These are phyloP conservation scores for Wickerhamiella kazuoi DNA, from an alignment of 805 yeast genomes.

Conservation along the genomic window DNA sequence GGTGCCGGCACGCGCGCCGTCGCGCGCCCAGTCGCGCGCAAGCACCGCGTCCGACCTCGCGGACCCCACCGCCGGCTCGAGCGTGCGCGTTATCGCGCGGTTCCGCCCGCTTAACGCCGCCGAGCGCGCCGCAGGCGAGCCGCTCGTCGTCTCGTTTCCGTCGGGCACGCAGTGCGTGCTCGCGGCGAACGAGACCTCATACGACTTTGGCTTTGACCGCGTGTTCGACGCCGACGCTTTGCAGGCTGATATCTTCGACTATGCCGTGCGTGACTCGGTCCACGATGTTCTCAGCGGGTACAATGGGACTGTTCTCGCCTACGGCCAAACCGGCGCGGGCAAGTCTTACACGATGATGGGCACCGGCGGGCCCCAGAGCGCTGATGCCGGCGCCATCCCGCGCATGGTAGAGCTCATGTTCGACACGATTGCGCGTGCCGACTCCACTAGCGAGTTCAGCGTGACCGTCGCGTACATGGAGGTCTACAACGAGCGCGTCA, in stretches of 20 bases:
- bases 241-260: slow-evolving; percentile 43
- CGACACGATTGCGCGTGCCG: slow-evolving; percentile 29
- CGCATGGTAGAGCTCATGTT: slow-evolving; percentile 53
- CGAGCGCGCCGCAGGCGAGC: not conserved
- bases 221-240: slow-evolving; percentile 35
- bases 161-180: not conserved
- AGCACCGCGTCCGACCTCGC: not conserved
- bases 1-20: too few relatives aligned
- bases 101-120: not conserved
- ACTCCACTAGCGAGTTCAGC: slow-evolving; percentile 34
- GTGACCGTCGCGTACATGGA: slow-evolving; percentile 64
- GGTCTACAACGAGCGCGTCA: slow-evolving; percentile 58
- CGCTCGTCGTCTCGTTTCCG: not conserved
- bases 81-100: not conserved
- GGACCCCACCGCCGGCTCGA: not conserved
- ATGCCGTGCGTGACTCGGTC: slow-evolving; percentile 42
- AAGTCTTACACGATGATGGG: slow-evolving; percentile 70
- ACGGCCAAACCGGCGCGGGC: slow-evolving; percentile 69
- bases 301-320: slow-evolving; percentile 60
- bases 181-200: slow-evolving; percentile 9
- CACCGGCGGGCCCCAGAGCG: slow-evolving; percentile 21
- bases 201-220: slow-evolving; percentile 42
- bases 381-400: slow-evolving; percentile 61
- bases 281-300: slow-evolving; percentile 58
- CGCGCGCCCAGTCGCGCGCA: not conserved